Evolutionary conservation across 768 basidiomycete genomes (phyloP), one percentile per base, ranked within the genome.

Genomic region (Pulveroboletus frians): DNA sequence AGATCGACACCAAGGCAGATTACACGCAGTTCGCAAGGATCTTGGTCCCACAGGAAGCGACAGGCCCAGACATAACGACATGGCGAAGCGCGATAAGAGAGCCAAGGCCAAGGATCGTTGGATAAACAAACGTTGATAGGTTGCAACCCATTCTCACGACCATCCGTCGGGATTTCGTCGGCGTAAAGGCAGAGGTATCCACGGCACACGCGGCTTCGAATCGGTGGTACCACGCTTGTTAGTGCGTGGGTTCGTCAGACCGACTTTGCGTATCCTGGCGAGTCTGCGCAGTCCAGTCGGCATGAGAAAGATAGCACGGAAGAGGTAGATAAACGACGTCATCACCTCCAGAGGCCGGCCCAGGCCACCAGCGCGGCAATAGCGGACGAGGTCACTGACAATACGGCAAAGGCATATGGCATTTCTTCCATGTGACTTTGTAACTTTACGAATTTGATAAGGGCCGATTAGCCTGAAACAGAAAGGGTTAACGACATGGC

Each of bases 401-500:
- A 79, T 38, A 68, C 72, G 43, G 77, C 77, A 67, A 94, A 94
- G 5, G 87, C 92, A 60, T 82, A 84, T 10, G 83, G 79, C 52
- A 81, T 76, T 6, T 72, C 64, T 63, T 95, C 92, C 53, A 92
- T 61, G 59, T 85, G 80, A 56, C 81, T 88, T 51, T 77, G 74
- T 66, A 94, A 74, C 92, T 88, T 66, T 39, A 61, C 39, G 58
- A 50, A 56, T 56, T 55, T 59, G 44, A 57, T 51, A 59, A 14
- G 47, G 44, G 14, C 17, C 14, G 49, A 54, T 65, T 56, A 58
- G 50, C 47, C 63, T n/a, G 41, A 57, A 57, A 58, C 51, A 40
- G 57, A 59, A 60, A 45, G 50, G 54, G 53, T 40, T 50, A 18
- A 41, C 11, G 41, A 39, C 17, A 26, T 14, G 15, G 39, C 29